Conservation (phyloP, 805 yeast genomes). For the Cyberlindnera sargentensis region DNA sequence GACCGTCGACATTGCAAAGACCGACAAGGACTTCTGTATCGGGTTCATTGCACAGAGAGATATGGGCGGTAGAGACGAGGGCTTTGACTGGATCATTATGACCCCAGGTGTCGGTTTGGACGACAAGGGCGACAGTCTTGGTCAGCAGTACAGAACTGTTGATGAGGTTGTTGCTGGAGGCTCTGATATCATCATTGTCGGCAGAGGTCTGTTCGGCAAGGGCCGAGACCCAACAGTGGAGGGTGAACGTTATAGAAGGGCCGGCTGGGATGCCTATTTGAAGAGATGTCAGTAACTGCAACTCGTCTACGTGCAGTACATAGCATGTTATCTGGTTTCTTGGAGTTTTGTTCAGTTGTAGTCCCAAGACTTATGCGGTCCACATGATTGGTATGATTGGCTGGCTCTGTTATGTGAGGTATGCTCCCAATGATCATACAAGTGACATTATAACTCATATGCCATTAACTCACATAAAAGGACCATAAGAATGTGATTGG, state of each 20-base stretch:
- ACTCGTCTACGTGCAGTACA: not conserved
- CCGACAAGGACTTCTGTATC: constrained; percentile 83
- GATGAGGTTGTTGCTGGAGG: constrained; percentile 77
- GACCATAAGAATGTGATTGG: no score
- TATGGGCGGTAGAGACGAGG: constrained; percentile 77
- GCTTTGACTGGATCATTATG: constrained; percentile 93
- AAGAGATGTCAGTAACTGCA: constrained; percentile 23
- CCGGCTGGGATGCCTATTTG: constrained; percentile 92
- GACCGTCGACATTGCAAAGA: constrained; percentile 85
- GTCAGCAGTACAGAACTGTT: constrained; percentile 95
- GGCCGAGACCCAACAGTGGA: constrained; percentile 88
- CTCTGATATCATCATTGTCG: constrained; percentile 96
- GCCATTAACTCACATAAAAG: no score
- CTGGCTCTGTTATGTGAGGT: no score
- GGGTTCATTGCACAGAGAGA: constrained; percentile 94
- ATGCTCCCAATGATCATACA: no score
- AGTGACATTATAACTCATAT: no score
- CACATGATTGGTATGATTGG: no score
- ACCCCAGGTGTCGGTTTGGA: constrained; percentile 99
- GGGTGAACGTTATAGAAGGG: constrained; percentile 81
- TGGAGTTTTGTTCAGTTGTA: no score
- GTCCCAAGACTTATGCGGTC: no score
- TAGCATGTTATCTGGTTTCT: no score
- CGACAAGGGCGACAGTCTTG: constrained; percentile 91
- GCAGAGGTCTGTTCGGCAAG: constrained; percentile 91